Evolutionary conservation across 1,284 basidiomycete genomes (phyloP).

Genomic region (Neonothopanus nambi): DNA sequence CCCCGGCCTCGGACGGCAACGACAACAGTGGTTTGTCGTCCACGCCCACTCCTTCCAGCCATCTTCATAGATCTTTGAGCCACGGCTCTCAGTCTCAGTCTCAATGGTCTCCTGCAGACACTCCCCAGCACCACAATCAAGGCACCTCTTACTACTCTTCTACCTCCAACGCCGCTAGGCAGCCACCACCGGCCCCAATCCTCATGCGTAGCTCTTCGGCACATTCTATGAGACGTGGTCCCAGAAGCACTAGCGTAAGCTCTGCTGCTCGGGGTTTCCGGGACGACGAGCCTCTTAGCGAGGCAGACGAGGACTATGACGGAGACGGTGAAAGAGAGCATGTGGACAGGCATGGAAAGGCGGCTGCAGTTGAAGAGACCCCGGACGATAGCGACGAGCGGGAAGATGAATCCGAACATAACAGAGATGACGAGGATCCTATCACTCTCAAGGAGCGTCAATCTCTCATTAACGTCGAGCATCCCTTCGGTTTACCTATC

Average conservation of each 20-base stretch:
- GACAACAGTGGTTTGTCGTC: conserved; percentile 33
- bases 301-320: conserved; percentile 41
- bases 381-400: conserved; percentile 47
- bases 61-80: conserved; percentile 50
- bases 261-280: conserved; percentile 47
- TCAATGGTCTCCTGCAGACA: conserved; percentile 51
- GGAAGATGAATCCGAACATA: conserved; percentile 29
- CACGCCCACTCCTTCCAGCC: conserved; percentile 42
- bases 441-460: conserved; percentile 97
- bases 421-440: conserved; percentile 70
- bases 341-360: conserved; percentile 21
- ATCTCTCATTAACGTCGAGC: conserved; percentile 98
- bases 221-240: conserved; percentile 45
- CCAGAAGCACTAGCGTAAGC: conserved; percentile 61
- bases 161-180: conserved; percentile 1
- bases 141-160: conserved; percentile 61
- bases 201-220: conserved; percentile 49
- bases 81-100: conserved; percentile 42
- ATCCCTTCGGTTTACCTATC: conserved; percentile 98
- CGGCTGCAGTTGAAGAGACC: conserved; percentile 27
- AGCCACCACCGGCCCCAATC: conserved; percentile 39
- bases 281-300: conserved; percentile 49
- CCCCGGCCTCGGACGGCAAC: conserved; percentile 28
- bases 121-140: conserved; percentile 63
- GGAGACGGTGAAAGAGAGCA: conserved; percentile 10